Evolutionary conservation across 129 eudicot species (phyloP).

Genomic region (Cynara cardunculus): DNA sequence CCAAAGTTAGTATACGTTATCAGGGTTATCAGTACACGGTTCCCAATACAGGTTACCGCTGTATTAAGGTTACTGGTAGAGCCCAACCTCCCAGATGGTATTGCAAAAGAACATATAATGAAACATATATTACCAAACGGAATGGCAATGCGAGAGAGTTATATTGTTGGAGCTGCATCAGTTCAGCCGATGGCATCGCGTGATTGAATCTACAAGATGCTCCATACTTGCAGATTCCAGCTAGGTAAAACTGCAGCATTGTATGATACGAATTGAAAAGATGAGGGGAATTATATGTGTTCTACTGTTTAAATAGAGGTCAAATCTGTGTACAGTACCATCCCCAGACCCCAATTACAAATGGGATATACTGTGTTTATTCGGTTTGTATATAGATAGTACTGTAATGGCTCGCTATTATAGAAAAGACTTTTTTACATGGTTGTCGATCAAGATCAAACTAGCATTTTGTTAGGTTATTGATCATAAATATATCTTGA

Average conservation of each 20-base stretch:
- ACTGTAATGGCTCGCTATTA: not conserved
- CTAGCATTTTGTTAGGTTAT: not conserved
- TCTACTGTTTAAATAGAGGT: not conserved
- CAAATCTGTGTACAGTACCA: not conserved
- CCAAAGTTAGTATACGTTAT: not conserved
- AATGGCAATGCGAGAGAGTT: conserved; percentile 43
- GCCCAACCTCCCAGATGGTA: too few relatives aligned
- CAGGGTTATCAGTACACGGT: too few relatives aligned
- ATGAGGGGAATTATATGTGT: not conserved
- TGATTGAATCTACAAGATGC: conserved; percentile 37
- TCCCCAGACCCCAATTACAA: not conserved
- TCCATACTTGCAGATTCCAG: conserved; percentile 47
- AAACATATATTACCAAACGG: conserved; percentile 36
- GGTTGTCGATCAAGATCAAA: not conserved
- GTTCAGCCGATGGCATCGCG: not conserved
- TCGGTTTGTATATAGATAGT: not conserved
- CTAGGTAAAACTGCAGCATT: conserved; percentile 33
- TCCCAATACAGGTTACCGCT: too few relatives aligned
- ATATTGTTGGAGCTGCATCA: not conserved
- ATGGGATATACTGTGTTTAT: not conserved
- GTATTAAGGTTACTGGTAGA: too few relatives aligned
- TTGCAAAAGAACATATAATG: too few relatives aligned
- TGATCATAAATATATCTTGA: not conserved
- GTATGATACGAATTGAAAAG: not conserved
- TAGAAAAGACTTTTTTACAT: not conserved